Evolutionary conservation across 768 basidiomycete species (phyloP).

Genomic region (Xanthoconium stramineum): DNA sequence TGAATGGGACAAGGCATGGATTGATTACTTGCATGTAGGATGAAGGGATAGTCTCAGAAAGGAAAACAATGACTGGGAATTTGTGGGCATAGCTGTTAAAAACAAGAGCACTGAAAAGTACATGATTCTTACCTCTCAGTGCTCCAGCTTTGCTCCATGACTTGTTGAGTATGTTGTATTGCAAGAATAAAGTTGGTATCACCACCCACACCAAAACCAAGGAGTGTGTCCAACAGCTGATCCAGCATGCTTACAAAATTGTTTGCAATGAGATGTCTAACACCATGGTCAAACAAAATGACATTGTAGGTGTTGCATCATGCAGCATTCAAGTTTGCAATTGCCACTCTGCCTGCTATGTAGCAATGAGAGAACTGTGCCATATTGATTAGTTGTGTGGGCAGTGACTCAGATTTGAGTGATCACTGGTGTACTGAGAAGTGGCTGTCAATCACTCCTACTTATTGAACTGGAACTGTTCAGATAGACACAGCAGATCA

Average conservation of each 20-base stretch:
- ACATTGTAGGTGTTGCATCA: constrained; percentile 57
- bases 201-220: constrained; percentile 28
- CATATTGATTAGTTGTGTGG: constrained; percentile 47
- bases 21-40: too few relatives aligned
- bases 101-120: background rate
- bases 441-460: constrained; percentile 38
- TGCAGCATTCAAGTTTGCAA: constrained; percentile 22
- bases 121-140: constrained; percentile 39
- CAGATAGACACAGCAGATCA: background rate
- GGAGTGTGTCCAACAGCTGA: constrained; percentile 38
- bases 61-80: constrained; percentile 38
- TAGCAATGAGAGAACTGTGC: constrained; percentile 56
- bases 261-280: constrained; percentile 34
- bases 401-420: constrained; percentile 39
- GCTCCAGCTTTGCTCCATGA: constrained; percentile 50
- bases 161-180: constrained; percentile 29
- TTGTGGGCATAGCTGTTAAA: constrained; percentile 1
- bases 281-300: constrained; percentile 40
- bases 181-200: constrained; percentile 48
- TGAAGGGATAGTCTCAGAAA: too few relatives aligned
- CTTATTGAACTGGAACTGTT: constrained; percentile 53
- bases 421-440: constrained; percentile 41
- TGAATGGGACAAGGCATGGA: background rate
- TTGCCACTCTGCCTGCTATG: constrained; percentile 44
- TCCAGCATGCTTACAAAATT: constrained; percentile 47